phyloP scores from a whole-genome alignment of 75 land plant species.

The Ceratopteris richardii region DNA sequence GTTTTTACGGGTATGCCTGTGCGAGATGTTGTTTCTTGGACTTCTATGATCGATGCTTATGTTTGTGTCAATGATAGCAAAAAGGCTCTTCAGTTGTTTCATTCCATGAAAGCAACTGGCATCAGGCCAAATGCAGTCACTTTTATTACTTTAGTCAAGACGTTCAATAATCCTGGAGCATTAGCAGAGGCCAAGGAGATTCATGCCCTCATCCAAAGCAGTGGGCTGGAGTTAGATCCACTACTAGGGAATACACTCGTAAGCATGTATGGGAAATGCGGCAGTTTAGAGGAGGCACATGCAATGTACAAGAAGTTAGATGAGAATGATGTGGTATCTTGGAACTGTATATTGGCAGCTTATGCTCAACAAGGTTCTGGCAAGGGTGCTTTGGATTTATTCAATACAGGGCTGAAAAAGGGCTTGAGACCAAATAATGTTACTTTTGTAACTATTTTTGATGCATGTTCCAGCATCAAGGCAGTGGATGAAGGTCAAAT shows the following conservation, averaged over 20 bases:
- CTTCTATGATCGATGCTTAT: constrained; percentile 11
- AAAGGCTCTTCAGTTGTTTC: constrained; percentile 2
- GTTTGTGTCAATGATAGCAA: constrained; percentile 8
- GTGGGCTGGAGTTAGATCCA: neutral
- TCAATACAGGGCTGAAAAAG: neutral
- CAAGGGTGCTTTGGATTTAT: constrained; percentile 3
- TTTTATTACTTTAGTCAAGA: constrained; percentile 7
- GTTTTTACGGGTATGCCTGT: constrained; percentile 13
- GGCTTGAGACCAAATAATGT: constrained; percentile 7
- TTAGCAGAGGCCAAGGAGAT: constrained; percentile 13
- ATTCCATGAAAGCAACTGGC: constrained; percentile 9
- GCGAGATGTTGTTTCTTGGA: constrained; percentile 22
- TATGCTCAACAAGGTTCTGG: constrained; percentile 10
- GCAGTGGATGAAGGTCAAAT: constrained; percentile 4
- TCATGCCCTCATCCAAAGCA: neutral
- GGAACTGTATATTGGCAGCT: constrained; percentile 8
- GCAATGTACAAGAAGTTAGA: neutral
- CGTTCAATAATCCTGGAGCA: neutral
- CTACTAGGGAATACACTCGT: constrained; percentile 3
- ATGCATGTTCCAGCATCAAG: constrained; percentile 5
- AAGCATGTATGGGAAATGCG: constrained; percentile 19
- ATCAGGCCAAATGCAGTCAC: constrained; percentile 18
- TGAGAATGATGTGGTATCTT: constrained; percentile 8
- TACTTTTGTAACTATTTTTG: constrained; percentile 1
- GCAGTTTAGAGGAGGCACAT: constrained; percentile 6